Percentiles rank a stretch among this genome's conserved stretches.
These are phyloP conservation scores for Aspergillus ustus DNA, from an alignment of 2,329 filamentous ascomycete genomes.

Conservation along the genomic window DNA sequence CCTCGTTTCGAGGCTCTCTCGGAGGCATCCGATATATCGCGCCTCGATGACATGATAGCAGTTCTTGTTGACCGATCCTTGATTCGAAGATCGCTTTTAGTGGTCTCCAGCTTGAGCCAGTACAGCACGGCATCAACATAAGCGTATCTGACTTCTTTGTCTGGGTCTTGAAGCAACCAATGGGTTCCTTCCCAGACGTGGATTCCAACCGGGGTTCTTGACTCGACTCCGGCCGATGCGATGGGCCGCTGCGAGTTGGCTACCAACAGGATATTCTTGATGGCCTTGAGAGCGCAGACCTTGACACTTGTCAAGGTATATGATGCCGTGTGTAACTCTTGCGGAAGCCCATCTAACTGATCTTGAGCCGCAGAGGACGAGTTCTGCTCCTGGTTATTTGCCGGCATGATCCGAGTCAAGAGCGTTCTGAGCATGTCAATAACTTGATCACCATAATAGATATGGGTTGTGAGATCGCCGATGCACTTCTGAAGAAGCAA, in stretches of 20 bases:
- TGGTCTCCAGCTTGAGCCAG: constrained; percentile 84
- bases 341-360: constrained; percentile 51
- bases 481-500: constrained; percentile 78
- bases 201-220: constrained; percentile 75
- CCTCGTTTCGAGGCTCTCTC: constrained; percentile 62
- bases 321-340: constrained; percentile 44
- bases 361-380: constrained; percentile 54
- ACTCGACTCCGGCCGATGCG: constrained; percentile 65
- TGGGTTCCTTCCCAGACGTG: constrained; percentile 96
- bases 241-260: constrained; percentile 71
- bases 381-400: constrained; percentile 49
- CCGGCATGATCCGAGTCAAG: constrained; percentile 75
- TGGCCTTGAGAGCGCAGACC: constrained; percentile 71
- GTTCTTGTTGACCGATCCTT: constrained; percentile 59
- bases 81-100: constrained; percentile 66
- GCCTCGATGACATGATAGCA: constrained; percentile 48
- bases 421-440: constrained; percentile 90
- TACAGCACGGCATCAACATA: constrained; percentile 83
- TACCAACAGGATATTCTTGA: constrained; percentile 80
- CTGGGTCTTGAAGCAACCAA: constrained; percentile 82
- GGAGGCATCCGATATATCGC: constrained; percentile 44
- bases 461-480: constrained; percentile 87
- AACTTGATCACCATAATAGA: constrained; percentile 97
- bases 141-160: constrained; percentile 77
- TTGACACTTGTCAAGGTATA: constrained; percentile 67